phyloP scores from a whole-genome alignment of 1,284 basidiomycete species.

The Trichosporon sp. region DNA sequence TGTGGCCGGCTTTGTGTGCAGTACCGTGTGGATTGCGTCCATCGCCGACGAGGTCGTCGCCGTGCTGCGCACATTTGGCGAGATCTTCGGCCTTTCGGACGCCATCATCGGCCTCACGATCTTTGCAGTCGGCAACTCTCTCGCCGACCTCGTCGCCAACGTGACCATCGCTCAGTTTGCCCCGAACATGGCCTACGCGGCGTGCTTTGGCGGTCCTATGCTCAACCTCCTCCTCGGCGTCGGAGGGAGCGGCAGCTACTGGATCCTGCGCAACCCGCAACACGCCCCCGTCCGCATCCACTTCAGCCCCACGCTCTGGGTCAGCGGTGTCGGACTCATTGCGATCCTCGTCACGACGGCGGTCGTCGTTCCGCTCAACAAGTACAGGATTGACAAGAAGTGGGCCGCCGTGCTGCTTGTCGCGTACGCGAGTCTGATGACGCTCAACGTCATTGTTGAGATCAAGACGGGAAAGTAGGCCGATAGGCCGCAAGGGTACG shows the following conservation, averaged over 20 bases:
- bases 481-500: too few species aligned
- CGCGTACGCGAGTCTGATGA: slow-evolving; percentile 68
- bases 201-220: slow-evolving; percentile 57
- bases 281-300: slow-evolving; percentile 66
- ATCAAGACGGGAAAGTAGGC: slow-evolving; percentile 35
- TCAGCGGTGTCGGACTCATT: slow-evolving; percentile 73
- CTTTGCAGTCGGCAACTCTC: slow-evolving; percentile 91
- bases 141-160: slow-evolving; percentile 95
- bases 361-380: slow-evolving; percentile 75
- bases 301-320: slow-evolving; percentile 75
- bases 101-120: slow-evolving; percentile 92
- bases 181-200: slow-evolving; percentile 50
- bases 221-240: slow-evolving; percentile 79
- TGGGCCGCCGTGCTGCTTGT: slow-evolving; percentile 76
- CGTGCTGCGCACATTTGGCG: slow-evolving; percentile 83
- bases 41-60: slow-evolving; percentile 91
- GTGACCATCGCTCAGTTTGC: slow-evolving; percentile 71
- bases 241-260: slow-evolving; percentile 45
- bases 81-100: slow-evolving; percentile 90
- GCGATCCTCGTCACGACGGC: slow-evolving; percentile 68
- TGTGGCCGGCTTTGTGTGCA: slow-evolving; percentile 78
- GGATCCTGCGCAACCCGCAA: slow-evolving; percentile 45
- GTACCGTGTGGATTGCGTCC: slow-evolving; percentile 91
- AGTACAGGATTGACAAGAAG: slow-evolving; percentile 66
- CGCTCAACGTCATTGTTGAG: slow-evolving; percentile 70